Base-by-base conservation (phyloP, 768 basidiomycete species). In the Scleroderma citrinum region DNA sequence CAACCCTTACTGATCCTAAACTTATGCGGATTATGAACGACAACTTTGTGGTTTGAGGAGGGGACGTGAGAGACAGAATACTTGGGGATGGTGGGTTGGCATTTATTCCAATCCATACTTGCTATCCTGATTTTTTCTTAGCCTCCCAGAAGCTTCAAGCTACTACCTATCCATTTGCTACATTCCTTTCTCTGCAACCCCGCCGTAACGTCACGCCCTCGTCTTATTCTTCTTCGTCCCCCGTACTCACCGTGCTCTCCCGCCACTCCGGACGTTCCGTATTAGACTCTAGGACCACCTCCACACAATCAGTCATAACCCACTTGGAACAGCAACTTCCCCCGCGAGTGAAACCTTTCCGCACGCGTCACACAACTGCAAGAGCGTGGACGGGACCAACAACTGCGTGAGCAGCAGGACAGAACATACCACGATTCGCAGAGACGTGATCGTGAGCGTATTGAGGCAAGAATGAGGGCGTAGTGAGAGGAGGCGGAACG, bases 91-190 rank as follows among this genome's bases (percentile, higher is more conserved):
- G 83, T 85, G 39, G 38, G 13, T 44, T 17, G 17, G 69, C 45
- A 16, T 45, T 24, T 16, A 23, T 0, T 1, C 13, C 1, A 26
- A 21, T 17, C 44, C 10, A 14, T 30, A 7, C 4, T 40, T 30
- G 21, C 35, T 14, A 31, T 31, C 23, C 36, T 52, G 7, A 44
- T 39, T 19, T n/a, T 42, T 7, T 29, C 37, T 32, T 53, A 73
- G 87, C 71, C 24, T 71, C 82, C 12, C 79, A 85, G 59, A 89
- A 87, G 62, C 71, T 97, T 1, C 83, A 89, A 60, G 85, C 85
- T 2, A 92, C 93, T 1, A 92, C 93, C 0, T 96, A 87, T 59
- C 96, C 95, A 0, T 94, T 94, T 53, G 75, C 98, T 42, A 89
- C 90, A 1, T 99, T 97, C 66, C 65, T 96, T 42, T 84, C 93